Evolutionary conservation across 257 asterid genomes (phyloP).

Genomic region (Dorcoceras hygrometricum): DNA sequence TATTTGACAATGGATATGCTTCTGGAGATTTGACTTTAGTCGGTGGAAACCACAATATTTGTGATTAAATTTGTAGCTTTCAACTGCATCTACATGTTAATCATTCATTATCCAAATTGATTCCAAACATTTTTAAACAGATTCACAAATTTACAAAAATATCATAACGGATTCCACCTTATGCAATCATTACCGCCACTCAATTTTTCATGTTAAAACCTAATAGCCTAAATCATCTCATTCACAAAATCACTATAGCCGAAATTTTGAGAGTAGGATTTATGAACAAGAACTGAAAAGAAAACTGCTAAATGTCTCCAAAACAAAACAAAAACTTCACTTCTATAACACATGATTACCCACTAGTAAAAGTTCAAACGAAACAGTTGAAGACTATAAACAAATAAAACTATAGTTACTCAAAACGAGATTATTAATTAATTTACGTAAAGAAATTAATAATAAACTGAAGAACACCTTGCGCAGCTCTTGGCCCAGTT

Average conservation of each 20-base stretch:
- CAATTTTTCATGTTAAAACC: no score
- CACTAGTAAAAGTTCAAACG: not conserved
- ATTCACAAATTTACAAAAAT: not conserved
- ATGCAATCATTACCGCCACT: not conserved
- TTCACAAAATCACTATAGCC: no score
- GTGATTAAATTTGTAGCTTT: not conserved
- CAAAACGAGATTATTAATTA: not conserved
- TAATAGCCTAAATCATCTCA: no score
- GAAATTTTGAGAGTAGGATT: no score
- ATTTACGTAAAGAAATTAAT: not conserved
- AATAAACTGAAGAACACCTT: not conserved
- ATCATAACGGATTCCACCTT: not conserved
- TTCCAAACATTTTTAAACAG: no score
- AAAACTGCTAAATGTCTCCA: no score
- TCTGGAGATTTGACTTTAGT: not conserved
- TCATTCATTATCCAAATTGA: not conserved
- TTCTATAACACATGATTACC: not conserved
- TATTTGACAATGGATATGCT: not conserved
- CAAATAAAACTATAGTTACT: not conserved
- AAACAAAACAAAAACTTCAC: not conserved
- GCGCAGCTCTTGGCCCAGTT: not conserved
- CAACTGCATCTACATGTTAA: no score
- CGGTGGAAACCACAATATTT: not conserved
- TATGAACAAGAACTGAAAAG: no score
- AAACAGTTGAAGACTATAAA: not conserved